phyloP scores from a whole-genome alignment of 768 basidiomycete genomes.

The Hemileccinum rubropunctum region DNA sequence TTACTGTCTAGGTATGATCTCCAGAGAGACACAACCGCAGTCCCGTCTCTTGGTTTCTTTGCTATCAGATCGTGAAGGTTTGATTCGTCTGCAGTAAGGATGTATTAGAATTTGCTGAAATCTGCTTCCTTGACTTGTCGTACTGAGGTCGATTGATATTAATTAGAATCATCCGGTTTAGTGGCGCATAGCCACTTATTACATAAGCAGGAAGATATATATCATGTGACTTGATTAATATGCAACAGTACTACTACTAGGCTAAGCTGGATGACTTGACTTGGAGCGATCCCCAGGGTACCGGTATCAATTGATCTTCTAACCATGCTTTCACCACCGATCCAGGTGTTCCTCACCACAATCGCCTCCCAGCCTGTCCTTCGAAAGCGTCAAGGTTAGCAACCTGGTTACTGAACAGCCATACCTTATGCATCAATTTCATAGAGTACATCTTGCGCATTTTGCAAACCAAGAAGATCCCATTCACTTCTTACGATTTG shows the following conservation, averaged over 20 bases:
- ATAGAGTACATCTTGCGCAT: slow-evolving; percentile 80
- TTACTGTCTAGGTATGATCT: slow-evolving; percentile 71
- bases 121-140: slow-evolving; percentile 66
- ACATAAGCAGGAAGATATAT: too few species aligned
- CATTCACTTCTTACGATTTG: slow-evolving; percentile 78
- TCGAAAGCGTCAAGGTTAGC: slow-evolving; percentile 73
- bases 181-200: too few species aligned
- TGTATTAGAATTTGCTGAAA: slow-evolving; percentile 78
- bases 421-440: neutral
- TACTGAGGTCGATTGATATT: slow-evolving; percentile 68
- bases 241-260: too few species aligned
- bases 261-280: neutral
- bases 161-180: too few species aligned
- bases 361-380: slow-evolving; percentile 79
- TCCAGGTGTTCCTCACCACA: slow-evolving; percentile 80
- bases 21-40: slow-evolving; percentile 73
- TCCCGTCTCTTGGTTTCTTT: slow-evolving; percentile 49
- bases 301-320: slow-evolving; percentile 7
- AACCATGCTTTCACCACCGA: slow-evolving; percentile 76
- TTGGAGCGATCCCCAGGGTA: too few species aligned
- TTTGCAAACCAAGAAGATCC: slow-evolving; percentile 82
- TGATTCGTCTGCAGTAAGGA: slow-evolving; percentile 79
- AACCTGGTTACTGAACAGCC: neutral
- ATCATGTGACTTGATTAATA: too few species aligned
- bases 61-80: slow-evolving; percentile 65